These are phyloP conservation scores for Wickerhamomyces silvicola DNA, from an alignment of 805 yeast species.

Conservation along the genomic window DNA sequence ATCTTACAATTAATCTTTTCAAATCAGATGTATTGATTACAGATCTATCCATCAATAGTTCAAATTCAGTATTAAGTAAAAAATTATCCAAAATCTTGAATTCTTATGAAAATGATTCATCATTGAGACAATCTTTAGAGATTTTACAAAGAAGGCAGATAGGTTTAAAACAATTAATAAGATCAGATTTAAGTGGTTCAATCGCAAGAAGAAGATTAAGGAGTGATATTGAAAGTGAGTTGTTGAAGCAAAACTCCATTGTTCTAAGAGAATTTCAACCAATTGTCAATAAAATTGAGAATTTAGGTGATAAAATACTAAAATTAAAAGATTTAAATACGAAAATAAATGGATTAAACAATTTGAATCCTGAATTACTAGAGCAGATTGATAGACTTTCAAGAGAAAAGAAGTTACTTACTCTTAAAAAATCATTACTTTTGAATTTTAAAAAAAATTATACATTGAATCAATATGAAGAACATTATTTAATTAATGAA, in stretches of 20 bases:
- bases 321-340: conserved; percentile 13
- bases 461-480: conserved; percentile 67
- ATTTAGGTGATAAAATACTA: conserved; percentile 17
- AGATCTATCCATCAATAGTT: conserved; percentile 9
- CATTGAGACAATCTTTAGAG: conserved; percentile 28
- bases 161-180: conserved; percentile 16
- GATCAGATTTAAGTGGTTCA: conserved; percentile 44
- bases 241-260: conserved; percentile 49
- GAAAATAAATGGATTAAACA: conserved; percentile 9
- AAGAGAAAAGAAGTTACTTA: conserved; percentile 13
- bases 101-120: conserved; percentile 25
- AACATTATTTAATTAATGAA: conserved; percentile 43
- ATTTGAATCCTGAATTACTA: conserved; percentile 11
- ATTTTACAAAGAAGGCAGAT: conserved; percentile 28
- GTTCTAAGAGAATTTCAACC: conserved; percentile 39
- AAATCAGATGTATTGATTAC: no score
- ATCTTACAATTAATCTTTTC: no score
- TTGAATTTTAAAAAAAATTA: conserved; percentile 52
- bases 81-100: conserved; percentile 30
- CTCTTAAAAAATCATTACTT: conserved; percentile 46
- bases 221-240: conserved; percentile 53
- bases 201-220: conserved; percentile 54
- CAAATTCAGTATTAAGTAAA: conserved; percentile 29
- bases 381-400: conserved; percentile 14
- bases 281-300: conserved; percentile 35